Base-by-base conservation (phyloP, 2,329 filamentous ascomycete species). In the Aspergillus alliaceus region DNA sequence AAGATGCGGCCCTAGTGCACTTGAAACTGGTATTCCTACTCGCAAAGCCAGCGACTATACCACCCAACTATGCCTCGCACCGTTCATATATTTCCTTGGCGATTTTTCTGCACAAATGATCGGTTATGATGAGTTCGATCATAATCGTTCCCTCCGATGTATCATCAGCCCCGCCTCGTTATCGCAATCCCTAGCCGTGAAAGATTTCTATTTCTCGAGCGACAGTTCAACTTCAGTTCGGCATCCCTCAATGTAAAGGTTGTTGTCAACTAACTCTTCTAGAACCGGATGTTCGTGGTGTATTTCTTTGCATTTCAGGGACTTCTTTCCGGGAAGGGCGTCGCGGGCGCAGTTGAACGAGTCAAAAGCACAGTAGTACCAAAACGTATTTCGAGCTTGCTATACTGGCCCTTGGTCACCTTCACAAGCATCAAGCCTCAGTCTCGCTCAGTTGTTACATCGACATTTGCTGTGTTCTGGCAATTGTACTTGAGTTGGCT, bases 401-500 rank as follows among this genome's bases (percentile, higher is more conserved):
- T 52, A 1, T 52, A 39, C 27, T 52, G 50, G 50, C 50, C 50
- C 3, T 31, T 52, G n/a, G 50, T 52, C 14, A 52, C 37, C 7
- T 52, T 52, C n/a, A 14, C 50, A 4, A 32, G 42, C 32, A 6
- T 52, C 3, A 2, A 32, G 9, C 50, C 50, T 14, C 50, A 52
- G 50, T 44, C 50, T 22, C 35, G 50, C 14, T 15, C 15, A 6
- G n/a, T 32, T 22, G 50, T 24, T 0, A 52, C 37, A 9, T 42
- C 50, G 8, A 22, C 32, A 0, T 32, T 24, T 14, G 34, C 50
- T 15, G 35, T 32, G 0, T 52, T 52, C 11, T 52, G 50, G 50
- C 50, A 52, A 12, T 22, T 35, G 18, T 44, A 52, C 24, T 32
- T 52, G 50, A 52, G 50, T n/a, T 52, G 24, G 50, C n/a, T 52